A percentile compares a stretch with the other conserved stretches of the same genome.
These are phyloP conservation scores for Vicia sativa DNA, from an alignment of 306 rosid genomes.

Conservation along the genomic window DNA sequence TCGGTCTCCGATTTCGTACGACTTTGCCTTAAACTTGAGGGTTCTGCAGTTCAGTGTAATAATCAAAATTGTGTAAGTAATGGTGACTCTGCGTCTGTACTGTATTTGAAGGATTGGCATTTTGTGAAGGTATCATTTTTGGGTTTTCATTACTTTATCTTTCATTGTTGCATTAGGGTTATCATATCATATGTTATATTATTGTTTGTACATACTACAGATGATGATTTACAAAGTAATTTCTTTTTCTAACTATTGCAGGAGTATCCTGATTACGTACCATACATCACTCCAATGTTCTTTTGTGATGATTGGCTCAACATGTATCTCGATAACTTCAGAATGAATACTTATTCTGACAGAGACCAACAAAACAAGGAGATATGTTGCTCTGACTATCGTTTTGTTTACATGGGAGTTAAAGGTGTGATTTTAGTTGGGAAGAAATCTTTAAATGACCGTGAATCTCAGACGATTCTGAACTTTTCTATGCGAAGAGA, in stretches of 20 bases:
- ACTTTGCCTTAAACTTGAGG: conserved; percentile 47
- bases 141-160: background rate
- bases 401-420: conserved; percentile 89
- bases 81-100: conserved; percentile 46
- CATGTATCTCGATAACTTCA: conserved; percentile 77
- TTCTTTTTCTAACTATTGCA: conserved; percentile 45
- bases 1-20: conserved; percentile 64
- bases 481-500: conserved; percentile 32
- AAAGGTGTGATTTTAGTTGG: conserved; percentile 60
- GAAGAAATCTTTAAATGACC: conserved; percentile 13
- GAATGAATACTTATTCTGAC: conserved; percentile 63
- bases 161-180: conserved; percentile 16
- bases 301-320: conserved; percentile 98
- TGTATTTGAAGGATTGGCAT: conserved; percentile 98
- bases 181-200: conserved; percentile 17
- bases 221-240: conserved; percentile 34
- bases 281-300: conserved; percentile 72
- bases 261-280: conserved; percentile 85
- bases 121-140: conserved; percentile 70
- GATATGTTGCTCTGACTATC: conserved; percentile 92
- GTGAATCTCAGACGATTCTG: background rate
- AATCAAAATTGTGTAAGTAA: conserved; percentile 32
- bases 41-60: conserved; percentile 38
- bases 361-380: conserved; percentile 56
- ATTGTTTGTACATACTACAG: too few species aligned